These are phyloP conservation scores for Saccharata proteae DNA, from an alignment of 2,329 filamentous ascomycete genomes.

Conservation along the genomic window DNA sequence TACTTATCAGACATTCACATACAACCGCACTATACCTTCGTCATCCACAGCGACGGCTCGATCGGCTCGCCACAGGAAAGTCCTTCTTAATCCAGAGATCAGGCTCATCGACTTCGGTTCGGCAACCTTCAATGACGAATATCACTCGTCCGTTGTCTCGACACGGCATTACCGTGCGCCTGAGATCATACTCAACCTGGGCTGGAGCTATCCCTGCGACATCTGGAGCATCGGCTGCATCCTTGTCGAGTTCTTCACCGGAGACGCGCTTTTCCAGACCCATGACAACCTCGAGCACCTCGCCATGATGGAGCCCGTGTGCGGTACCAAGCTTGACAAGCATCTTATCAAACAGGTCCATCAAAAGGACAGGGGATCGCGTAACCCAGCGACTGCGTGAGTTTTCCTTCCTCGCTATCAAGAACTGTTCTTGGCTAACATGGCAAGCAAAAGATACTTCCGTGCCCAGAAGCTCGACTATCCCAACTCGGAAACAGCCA, in stretches of 20 bases:
- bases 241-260: conserved; percentile 56
- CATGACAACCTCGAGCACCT: conserved; percentile 57
- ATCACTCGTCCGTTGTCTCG: conserved; percentile 55
- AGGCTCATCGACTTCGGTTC: conserved; percentile 57
- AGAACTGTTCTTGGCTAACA: conserved; percentile 20
- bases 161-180: conserved; percentile 55
- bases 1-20: conserved; percentile 56
- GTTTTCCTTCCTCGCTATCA: conserved; percentile 14
- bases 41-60: conserved; percentile 47
- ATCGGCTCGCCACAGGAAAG: conserved; percentile 48
- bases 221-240: conserved; percentile 61
- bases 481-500: conserved; percentile 49
- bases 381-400: conserved; percentile 46
- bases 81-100: conserved; percentile 53
- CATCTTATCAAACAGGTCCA: conserved; percentile 43
- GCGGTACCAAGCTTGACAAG: conserved; percentile 42
- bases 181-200: conserved; percentile 55
- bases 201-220: conserved; percentile 57
- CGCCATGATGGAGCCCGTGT: conserved; percentile 57
- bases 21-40: conserved; percentile 54
- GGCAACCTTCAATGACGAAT: conserved; percentile 56
- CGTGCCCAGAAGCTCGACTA: conserved; percentile 47
- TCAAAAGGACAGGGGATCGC: conserved; percentile 34
- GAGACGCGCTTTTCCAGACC: conserved; percentile 56
- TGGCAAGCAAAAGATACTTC: conserved; percentile 40